Conservation (phyloP, 164 flowering plant genomes). For the Vitis rotundifolia region DNA sequence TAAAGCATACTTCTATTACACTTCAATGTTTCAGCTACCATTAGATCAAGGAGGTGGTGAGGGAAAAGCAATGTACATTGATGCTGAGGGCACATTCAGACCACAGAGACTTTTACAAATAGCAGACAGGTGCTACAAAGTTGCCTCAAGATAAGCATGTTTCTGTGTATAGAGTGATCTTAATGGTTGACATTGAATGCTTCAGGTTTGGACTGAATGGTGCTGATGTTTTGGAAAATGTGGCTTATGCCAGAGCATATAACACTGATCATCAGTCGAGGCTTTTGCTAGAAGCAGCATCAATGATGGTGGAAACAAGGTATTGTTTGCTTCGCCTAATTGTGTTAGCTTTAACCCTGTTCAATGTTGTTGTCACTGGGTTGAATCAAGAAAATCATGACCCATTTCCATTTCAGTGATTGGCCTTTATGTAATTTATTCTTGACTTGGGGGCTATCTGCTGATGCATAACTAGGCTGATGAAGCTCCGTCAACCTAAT, state of each 20-base stretch:
- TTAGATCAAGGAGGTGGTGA: slow-evolving; percentile 98
- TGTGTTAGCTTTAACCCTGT: not conserved
- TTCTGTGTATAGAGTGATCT: not conserved
- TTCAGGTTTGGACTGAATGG: slow-evolving; percentile 93
- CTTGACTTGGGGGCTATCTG: no score
- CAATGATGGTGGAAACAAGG: slow-evolving; percentile 99
- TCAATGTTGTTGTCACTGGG: not conserved
- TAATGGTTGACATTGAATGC: slow-evolving; percentile 11
- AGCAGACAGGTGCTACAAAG: slow-evolving; percentile 73
- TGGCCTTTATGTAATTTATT: no score
- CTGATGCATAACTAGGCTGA: not conserved
- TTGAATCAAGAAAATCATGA: no score
- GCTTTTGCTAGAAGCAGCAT: slow-evolving; percentile 96
- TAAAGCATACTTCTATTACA: not conserved
- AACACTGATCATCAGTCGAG: slow-evolving; percentile 98
- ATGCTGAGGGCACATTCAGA: slow-evolving; percentile 97
- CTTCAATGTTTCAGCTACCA: slow-evolving; percentile 72
- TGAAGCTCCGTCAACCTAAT: no score
- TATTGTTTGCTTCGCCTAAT: slow-evolving; percentile 6
- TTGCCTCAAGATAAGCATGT: slow-evolving; percentile 1
- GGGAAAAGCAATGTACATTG: slow-evolving; percentile 97
- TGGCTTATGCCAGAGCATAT: slow-evolving; percentile 98
- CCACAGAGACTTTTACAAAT: slow-evolving; percentile 92
- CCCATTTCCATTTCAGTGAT: no score
- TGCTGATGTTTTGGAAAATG: slow-evolving; percentile 94